Evolutionary conservation across 179 eudicot genomes (phyloP).

Genomic region (Silene vulgaris): DNA sequence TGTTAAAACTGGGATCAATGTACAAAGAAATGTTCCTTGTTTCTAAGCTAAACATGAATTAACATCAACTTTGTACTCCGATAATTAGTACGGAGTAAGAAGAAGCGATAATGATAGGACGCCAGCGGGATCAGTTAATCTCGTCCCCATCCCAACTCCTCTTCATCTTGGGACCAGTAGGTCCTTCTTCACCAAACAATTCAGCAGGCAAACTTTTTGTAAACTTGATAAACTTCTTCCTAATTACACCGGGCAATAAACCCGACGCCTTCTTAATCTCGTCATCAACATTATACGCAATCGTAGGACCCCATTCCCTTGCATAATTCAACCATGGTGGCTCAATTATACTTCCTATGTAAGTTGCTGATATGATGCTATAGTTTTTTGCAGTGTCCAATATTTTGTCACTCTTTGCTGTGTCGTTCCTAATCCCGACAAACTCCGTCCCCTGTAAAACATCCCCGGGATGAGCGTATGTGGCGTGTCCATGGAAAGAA

Average conservation of each 20-base stretch:
- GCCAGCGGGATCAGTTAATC: not conserved
- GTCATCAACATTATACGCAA: slow-evolving; percentile 28
- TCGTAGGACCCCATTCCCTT: slow-evolving; percentile 60
- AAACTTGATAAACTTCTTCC: slow-evolving; percentile 27
- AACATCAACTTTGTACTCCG: too few relatives aligned
- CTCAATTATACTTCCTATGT: slow-evolving; percentile 30
- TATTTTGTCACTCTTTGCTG: slow-evolving; percentile 32
- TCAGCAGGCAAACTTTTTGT: slow-evolving; percentile 45
- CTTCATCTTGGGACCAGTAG: slow-evolving; percentile 58
- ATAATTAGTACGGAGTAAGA: too few relatives aligned
- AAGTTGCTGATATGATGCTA: slow-evolving; percentile 43
- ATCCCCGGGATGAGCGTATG: slow-evolving; percentile 39
- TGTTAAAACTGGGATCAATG: not conserved
- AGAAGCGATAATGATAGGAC: too few relatives aligned
- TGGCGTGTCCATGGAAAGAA: slow-evolving; percentile 53
- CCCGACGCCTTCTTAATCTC: slow-evolving; percentile 37
- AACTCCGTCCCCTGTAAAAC: slow-evolving; percentile 38
- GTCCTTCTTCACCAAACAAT: slow-evolving; percentile 57
- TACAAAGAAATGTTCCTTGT: not conserved
- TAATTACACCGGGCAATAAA: slow-evolving; percentile 30
- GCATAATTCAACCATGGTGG: slow-evolving; percentile 56
- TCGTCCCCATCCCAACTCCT: slow-evolving; percentile 63
- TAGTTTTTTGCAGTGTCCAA: slow-evolving; percentile 39
- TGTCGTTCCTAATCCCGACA: slow-evolving; percentile 48
- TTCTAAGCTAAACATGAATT: too few relatives aligned